These are phyloP conservation scores for Syzygium syzygioides DNA, from an alignment of 441 rosid genomes.

Conservation along the genomic window DNA sequence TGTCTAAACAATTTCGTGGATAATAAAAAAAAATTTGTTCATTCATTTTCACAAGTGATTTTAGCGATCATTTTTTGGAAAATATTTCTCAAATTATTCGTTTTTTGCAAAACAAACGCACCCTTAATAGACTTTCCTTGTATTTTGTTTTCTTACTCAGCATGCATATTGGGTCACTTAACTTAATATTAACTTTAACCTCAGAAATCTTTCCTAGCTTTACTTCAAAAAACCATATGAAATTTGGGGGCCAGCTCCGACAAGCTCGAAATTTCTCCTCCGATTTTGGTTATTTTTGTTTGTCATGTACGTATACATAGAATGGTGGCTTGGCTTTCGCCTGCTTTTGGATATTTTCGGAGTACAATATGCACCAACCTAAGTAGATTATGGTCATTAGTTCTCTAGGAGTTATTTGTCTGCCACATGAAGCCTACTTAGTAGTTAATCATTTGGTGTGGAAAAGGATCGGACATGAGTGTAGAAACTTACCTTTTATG, in stretches of 20 bases:
- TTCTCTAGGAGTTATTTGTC: neutral
- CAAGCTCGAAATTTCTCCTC: neutral
- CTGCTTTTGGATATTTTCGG: neutral
- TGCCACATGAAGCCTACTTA: neutral
- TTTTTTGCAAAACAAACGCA: neutral
- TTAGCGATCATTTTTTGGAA: neutral
- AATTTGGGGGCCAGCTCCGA: neutral
- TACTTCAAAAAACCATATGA: no score
- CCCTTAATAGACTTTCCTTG: neutral
- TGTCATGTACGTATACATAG: neutral
- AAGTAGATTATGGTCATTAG: neutral
- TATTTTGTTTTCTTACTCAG: neutral
- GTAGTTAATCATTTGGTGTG: neutral
- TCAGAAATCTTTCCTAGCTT: neutral
- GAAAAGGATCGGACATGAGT: neutral
- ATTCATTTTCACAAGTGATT: neutral
- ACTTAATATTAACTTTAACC: neutral
- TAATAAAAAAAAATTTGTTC: neutral
- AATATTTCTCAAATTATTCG: neutral
- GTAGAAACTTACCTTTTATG: neutral
- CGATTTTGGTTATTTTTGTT: neutral
- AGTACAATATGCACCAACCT: neutral
- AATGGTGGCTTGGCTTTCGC: neutral
- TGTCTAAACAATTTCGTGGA: neutral
- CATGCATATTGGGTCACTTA: neutral